phyloP scores from a whole-genome alignment of 495 filamentous ascomycete species.

The Acidiella bohemica region DNA sequence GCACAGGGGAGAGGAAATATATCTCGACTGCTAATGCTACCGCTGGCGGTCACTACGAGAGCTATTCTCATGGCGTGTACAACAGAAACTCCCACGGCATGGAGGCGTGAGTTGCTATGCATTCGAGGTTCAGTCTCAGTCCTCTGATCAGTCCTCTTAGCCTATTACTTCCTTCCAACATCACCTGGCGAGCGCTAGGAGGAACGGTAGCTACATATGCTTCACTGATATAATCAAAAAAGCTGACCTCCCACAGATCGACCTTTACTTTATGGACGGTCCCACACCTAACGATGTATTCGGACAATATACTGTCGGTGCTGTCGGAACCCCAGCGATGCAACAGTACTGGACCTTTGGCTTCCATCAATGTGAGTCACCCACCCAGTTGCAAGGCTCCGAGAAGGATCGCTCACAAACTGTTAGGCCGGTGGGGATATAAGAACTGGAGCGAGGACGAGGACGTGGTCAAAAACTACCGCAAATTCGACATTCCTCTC shows the following conservation, averaged over 20 bases:
- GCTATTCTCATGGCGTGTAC: conserved; percentile 49
- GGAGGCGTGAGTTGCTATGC: conserved; percentile 49
- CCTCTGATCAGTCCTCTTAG: no score
- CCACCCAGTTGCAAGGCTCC: no score
- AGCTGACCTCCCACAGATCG: no score
- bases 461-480: conserved; percentile 45
- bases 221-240: no score
- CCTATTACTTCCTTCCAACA: conserved; percentile 45
- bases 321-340: conserved; percentile 47
- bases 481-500: conserved; percentile 46
- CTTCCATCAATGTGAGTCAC: no score
- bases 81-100: conserved; percentile 58
- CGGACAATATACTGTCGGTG: conserved; percentile 41
- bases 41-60: conserved; percentile 42
- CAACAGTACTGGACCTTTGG: conserved; percentile 49
- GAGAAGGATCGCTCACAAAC: no score
- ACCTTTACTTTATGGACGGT: conserved; percentile 50
- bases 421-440: conserved; percentile 55
- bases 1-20: conserved; percentile 40
- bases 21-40: conserved; percentile 42
- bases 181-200: conserved; percentile 63
- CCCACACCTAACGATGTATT: conserved; percentile 44
- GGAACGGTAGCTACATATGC: no score
- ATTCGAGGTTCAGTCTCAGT: neutral
- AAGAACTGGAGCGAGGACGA: conserved; percentile 42